A percentile compares a stretch with the other conserved stretches of the same genome.
These are phyloP conservation scores for Deinandra increscens DNA, from an alignment of 129 eudicot genomes.

Conservation along the genomic window DNA sequence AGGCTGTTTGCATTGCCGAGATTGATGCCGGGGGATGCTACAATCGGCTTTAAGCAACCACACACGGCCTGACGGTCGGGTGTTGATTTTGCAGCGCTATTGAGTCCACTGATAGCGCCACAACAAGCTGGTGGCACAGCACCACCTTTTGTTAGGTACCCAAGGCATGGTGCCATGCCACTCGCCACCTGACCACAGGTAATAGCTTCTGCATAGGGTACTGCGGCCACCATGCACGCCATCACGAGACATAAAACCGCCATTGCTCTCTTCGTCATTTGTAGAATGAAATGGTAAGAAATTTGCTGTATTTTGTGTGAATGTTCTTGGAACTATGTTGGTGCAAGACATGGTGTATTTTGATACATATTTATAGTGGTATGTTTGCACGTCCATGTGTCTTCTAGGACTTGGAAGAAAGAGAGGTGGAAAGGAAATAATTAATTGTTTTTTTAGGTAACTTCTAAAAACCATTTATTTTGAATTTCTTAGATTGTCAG, in stretches of 20 bases:
- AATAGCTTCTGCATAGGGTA: slow-evolving; percentile 9
- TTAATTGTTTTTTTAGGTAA: too few species aligned
- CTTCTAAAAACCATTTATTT: too few species aligned
- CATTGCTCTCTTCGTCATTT: neutral
- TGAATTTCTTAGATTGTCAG: too few species aligned
- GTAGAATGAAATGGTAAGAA: neutral
- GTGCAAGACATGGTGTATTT: neutral
- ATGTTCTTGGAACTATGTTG: neutral
- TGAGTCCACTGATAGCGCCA: slow-evolving; percentile 27
- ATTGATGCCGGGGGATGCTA: neutral
- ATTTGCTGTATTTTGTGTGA: too few species aligned
- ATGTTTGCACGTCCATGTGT: neutral
- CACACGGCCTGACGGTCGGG: slow-evolving; percentile 32
- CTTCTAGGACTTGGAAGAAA: too few species aligned
- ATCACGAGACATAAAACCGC: neutral
- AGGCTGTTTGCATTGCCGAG: slow-evolving; percentile 22
- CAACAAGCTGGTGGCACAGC: slow-evolving; percentile 30
- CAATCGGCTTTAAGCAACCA: slow-evolving; percentile 28
- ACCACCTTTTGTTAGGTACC: slow-evolving; percentile 1
- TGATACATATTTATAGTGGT: neutral
- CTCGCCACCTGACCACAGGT: slow-evolving; percentile 16
- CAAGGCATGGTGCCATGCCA: slow-evolving; percentile 1
- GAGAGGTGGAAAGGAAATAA: too few species aligned
- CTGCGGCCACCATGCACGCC: neutral
- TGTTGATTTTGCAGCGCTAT: slow-evolving; percentile 23